Evolutionary conservation across 1,284 basidiomycete species (phyloP).

Genomic region (Trichosporon coremiiforme): DNA sequence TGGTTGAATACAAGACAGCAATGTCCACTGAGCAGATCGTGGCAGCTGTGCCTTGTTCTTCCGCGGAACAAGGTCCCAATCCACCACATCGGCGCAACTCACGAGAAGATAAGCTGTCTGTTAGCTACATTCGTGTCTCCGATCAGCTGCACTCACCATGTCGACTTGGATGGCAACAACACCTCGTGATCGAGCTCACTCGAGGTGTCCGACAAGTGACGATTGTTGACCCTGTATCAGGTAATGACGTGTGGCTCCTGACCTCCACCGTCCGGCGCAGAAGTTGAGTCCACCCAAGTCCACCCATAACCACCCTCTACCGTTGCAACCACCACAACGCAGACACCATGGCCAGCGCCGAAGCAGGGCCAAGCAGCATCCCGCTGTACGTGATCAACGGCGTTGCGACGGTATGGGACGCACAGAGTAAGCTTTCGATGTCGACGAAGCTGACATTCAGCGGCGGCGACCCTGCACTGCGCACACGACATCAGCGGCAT

Average conservation of each 20-base stretch:
- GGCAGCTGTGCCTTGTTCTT: background rate
- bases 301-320: background rate
- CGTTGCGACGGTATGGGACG: slow-evolving; percentile 56
- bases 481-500: slow-evolving; percentile 81
- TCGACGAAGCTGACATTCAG: slow-evolving; percentile 48
- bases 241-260: slow-evolving; percentile 6
- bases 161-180: slow-evolving; percentile 14
- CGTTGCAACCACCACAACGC: background rate
- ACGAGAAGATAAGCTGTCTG: slow-evolving; percentile 18
- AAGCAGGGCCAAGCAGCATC: slow-evolving; percentile 33
- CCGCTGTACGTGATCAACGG: slow-evolving; percentile 53
- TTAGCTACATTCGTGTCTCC: background rate
- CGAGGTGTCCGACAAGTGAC: background rate
- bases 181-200: background rate
- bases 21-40: background rate
- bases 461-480: slow-evolving; percentile 74
- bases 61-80: background rate
- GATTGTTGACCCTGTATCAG: slow-evolving; percentile 14
- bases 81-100: background rate
- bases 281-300: slow-evolving; percentile 9
- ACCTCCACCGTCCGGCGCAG: slow-evolving; percentile 14
- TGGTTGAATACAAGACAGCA: no score
- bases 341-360: slow-evolving; percentile 20
- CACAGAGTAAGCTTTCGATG: slow-evolving; percentile 42
- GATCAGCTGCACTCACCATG: slow-evolving; percentile 11